Evolutionary conservation across 2,329 filamentous ascomycete species (phyloP), one percentile per base, ranked within the genome.

Genomic region (Fusarium subtropicale): DNA sequence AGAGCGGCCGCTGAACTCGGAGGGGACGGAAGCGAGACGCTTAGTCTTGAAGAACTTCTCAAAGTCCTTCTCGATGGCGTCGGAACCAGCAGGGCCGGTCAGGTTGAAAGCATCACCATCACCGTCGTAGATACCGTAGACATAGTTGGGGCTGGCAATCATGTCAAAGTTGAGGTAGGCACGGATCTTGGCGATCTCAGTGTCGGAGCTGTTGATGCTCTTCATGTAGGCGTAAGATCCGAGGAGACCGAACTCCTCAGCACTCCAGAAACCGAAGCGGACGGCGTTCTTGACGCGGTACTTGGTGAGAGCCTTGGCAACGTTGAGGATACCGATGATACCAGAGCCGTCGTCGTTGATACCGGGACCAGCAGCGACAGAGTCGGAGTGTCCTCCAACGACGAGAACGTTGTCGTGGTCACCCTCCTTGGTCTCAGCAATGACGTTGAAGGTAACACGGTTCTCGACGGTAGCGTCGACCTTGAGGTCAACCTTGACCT

Each of bases 321-420:
- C 77, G 57, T 82, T 82, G n/a, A 85, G 76, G 8, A 85, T 74
- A 7, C 82, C 81, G 55, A 81, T 72, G 7, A 83, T 83, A 18
- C 88, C 88, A 12, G 85, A 87, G 36, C 88, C 88, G 68, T 90
- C 86, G 71, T 90, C 88, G 76, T 90, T 90, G 79, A 90, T 88
- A 22, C 88, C 88, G 2, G 84, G 83, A 0, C 84, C 84, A 16
- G 81, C 83, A n/a, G 76, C 72, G 28, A 85, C 83, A 15, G 81
- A 83, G 72, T 85, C 83, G 4, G 79, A 80, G 73, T 85, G 83
- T 4, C 79, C 83, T 46, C 83, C 83, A 9, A 85, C 71, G 69
- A 84, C 79, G 20, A 85, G 80, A 6, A 83, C 82, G 57, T 85
- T 85, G 55, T 83, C 75, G 54, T 78, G 79, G 70, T 85, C 83